Conservation (phyloP, 1,284 basidiomycete genomes). For the Hypsizygus ulmarius region DNA sequence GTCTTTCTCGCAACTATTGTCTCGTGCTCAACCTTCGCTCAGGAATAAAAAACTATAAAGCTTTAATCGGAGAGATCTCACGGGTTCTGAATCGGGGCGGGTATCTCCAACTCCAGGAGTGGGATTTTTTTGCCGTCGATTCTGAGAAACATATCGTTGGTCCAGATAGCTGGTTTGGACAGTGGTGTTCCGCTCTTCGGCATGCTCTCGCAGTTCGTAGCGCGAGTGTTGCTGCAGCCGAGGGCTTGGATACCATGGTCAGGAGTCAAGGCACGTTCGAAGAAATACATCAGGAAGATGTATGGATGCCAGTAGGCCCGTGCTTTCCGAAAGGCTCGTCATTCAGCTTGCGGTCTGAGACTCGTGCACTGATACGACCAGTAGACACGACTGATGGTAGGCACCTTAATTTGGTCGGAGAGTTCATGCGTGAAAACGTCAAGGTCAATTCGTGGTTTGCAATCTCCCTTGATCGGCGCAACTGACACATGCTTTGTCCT, state of each 20-base stretch:
- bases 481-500: too few relatives aligned
- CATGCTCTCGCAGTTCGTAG: conserved; percentile 5
- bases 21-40: not conserved
- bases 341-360: not conserved
- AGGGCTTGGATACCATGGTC: conserved; percentile 7
- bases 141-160: conserved; percentile 1
- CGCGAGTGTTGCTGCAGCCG: conserved; percentile 5
- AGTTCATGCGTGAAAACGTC: conserved; percentile 14
- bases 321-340: conserved; percentile 8
- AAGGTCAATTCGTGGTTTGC: conserved; percentile 1
- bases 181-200: conserved; percentile 8
- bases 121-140: conserved; percentile 9
- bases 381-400: conserved; percentile 9
- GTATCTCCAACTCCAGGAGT: conserved; percentile 4
- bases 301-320: conserved; percentile 12
- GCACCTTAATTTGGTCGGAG: conserved; percentile 11
- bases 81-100: conserved; percentile 1
- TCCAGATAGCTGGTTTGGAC: conserved; percentile 8
- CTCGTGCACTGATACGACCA: not conserved
- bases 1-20: too few relatives aligned
- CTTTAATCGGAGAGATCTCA: conserved; percentile 3
- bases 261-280: conserved; percentile 1
- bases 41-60: conserved; percentile 4
- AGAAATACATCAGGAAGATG: conserved; percentile 3
- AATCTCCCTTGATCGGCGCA: not conserved